These are phyloP conservation scores for Thelephora ganbajun DNA, from an alignment of 768 basidiomycete species.

Conservation along the genomic window DNA sequence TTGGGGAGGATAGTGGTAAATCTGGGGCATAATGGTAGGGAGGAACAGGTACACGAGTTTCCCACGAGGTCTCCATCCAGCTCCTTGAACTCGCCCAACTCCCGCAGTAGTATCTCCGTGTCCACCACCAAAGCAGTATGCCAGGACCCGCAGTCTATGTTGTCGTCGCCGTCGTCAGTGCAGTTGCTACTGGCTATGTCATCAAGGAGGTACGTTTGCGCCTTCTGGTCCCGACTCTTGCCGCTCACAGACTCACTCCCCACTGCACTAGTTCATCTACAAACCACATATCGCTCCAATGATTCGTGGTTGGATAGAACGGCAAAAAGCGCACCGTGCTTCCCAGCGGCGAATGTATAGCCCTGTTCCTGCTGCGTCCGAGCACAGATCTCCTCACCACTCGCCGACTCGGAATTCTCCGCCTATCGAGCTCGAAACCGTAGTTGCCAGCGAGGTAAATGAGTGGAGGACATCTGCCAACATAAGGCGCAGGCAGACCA, in stretches of 20 bases:
- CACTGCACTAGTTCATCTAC: neutral
- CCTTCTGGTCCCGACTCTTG: neutral
- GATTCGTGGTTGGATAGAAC: neutral
- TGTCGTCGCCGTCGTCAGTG: neutral
- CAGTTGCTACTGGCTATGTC: neutral
- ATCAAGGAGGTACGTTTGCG: neutral
- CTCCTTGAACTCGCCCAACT: neutral
- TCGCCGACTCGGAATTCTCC: neutral
- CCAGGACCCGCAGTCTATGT: neutral
- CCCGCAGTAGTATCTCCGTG: neutral
- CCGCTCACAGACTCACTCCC: neutral
- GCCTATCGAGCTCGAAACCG: neutral
- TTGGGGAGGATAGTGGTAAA: slow-evolving; percentile 15
- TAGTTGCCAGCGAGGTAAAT: neutral
- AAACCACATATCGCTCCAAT: neutral
- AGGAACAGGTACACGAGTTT: too few species aligned
- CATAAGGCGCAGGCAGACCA: neutral
- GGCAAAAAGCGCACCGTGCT: neutral
- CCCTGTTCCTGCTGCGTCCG: neutral
- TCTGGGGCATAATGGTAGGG: slow-evolving; percentile 13
- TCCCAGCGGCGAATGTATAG: neutral
- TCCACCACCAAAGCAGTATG: neutral
- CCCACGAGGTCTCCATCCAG: too few species aligned
- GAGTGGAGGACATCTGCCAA: neutral
- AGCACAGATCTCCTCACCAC: neutral